A percentile compares a stretch with the other conserved stretches of the same genome.
phyloP scores from a whole-genome alignment of 129 eudicot species.

The Cynara cardunculus region DNA sequence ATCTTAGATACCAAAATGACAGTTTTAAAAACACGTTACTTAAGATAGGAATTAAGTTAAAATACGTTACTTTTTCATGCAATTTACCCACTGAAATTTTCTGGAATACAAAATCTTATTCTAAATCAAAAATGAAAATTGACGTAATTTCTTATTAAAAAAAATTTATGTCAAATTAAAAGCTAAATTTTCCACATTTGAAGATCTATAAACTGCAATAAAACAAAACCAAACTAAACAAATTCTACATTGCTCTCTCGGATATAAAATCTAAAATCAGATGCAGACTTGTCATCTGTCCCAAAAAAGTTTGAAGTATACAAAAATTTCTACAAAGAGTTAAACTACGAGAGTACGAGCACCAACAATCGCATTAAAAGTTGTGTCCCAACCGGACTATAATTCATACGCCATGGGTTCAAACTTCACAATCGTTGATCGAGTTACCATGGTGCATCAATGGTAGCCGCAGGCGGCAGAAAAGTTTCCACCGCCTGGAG shows the following conservation, averaged over 20 bases:
- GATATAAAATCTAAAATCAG: no score
- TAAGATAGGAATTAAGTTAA: no score
- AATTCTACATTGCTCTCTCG: neutral
- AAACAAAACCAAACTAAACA: neutral
- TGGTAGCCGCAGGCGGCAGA: neutral
- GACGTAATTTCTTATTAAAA: no score
- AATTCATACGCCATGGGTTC: neutral
- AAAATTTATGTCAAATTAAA: no score
- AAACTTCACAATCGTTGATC: neutral
- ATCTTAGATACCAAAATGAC: no score
- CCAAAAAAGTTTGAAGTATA: neutral
- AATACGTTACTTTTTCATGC: no score
- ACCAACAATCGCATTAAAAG: neutral
- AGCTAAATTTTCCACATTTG: no score
- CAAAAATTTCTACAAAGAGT: neutral
- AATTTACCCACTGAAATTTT: no score
- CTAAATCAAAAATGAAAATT: no score
- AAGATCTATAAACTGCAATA: neutral
- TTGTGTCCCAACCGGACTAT: neutral
- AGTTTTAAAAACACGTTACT: no score
- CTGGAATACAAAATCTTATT: no score
- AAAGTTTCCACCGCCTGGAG: neutral
- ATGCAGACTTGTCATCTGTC: neutral
- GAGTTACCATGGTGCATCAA: neutral
- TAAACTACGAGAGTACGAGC: neutral